Conservation (phyloP, 495 filamentous ascomycete species). For the Entonaema liquescens region DNA sequence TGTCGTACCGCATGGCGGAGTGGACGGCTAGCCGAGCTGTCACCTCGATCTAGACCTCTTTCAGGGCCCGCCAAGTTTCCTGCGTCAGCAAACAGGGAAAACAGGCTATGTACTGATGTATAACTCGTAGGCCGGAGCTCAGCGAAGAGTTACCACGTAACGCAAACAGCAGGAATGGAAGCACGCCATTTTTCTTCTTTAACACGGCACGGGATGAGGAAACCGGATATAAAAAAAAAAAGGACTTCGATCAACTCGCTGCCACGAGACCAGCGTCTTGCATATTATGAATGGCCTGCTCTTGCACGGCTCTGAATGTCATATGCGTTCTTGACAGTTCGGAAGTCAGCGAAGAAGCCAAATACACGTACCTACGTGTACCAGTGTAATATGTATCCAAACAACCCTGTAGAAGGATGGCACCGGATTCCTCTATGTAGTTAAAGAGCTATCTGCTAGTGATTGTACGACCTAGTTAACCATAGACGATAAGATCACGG, state of each 20-base stretch:
- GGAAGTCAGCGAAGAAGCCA: not conserved
- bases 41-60: conserved; percentile 21
- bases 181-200: not conserved
- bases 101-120: not conserved
- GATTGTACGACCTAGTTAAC: conserved; percentile 18
- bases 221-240: not conserved
- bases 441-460: conserved; percentile 1
- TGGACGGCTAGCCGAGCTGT: conserved; percentile 12
- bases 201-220: not conserved
- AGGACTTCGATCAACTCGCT: not conserved
- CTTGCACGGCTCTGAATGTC: not conserved
- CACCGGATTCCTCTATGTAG: not conserved
- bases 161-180: not conserved
- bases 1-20: conserved; percentile 34
- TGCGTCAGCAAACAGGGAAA: conserved; percentile 31
- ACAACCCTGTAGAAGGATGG: not conserved
- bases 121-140: conserved; percentile 30
- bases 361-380: not conserved
- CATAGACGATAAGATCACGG: conserved; percentile 8
- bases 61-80: conserved; percentile 18
- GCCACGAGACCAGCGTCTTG: not conserved
- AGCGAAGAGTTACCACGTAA: conserved; percentile 25
- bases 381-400: not conserved
- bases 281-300: not conserved
- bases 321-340: not conserved